Conservation (phyloP, 2,329 filamentous ascomycete species). For the Colletotrichum costaricense region DNA sequence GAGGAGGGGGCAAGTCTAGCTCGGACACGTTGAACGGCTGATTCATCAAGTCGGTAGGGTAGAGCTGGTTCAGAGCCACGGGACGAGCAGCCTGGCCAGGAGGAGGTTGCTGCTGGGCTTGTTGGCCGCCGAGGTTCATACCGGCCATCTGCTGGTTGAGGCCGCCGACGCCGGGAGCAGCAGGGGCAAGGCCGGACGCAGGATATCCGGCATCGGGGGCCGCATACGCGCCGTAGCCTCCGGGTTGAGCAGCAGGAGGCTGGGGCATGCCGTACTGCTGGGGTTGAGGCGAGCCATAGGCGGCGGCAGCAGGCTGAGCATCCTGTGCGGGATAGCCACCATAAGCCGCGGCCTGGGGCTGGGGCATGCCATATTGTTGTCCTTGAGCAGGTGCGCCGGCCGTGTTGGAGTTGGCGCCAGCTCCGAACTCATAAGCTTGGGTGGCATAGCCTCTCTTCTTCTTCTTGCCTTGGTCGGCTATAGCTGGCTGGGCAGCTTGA, state of each 20-base stretch:
- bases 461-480: slow-evolving; percentile 69
- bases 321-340: slow-evolving; percentile 69
- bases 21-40: slow-evolving; percentile 96
- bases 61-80: slow-evolving; percentile 83
- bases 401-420: slow-evolving; percentile 79
- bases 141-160: slow-evolving; percentile 88
- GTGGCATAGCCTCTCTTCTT: slow-evolving; percentile 97
- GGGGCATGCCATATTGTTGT: slow-evolving; percentile 59
- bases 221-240: slow-evolving; percentile 72
- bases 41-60: slow-evolving; percentile 89
- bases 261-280: slow-evolving; percentile 55
- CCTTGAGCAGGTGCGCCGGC: slow-evolving; percentile 55
- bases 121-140: slow-evolving; percentile 79
- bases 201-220: slow-evolving; percentile 76
- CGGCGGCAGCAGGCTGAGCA: slow-evolving; percentile 50
- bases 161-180: slow-evolving; percentile 69
- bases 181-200: slow-evolving; percentile 56
- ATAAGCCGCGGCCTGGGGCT: slow-evolving; percentile 61
- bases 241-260: slow-evolving; percentile 52
- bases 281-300: slow-evolving; percentile 55
- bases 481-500: slow-evolving; percentile 44
- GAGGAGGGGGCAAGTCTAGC: slow-evolving; percentile 89
- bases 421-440: slow-evolving; percentile 92
- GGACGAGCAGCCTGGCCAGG: slow-evolving; percentile 49
- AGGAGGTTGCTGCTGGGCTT: slow-evolving; percentile 60